These are phyloP conservation scores for Metschnikowia sp. DNA, from an alignment of 805 yeast species.

Conservation along the genomic window DNA sequence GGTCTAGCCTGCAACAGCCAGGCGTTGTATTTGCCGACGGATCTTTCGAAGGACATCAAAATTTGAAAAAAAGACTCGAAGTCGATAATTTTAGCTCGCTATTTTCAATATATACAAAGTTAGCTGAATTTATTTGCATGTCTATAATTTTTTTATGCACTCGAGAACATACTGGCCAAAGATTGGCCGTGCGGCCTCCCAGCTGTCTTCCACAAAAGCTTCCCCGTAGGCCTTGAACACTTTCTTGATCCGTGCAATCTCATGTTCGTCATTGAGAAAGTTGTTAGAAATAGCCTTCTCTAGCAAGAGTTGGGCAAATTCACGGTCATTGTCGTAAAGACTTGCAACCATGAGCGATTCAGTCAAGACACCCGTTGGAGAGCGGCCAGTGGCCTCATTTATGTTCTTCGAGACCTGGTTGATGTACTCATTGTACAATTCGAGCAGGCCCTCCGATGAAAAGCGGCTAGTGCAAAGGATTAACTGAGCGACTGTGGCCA, in stretches of 20 bases:
- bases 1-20: too few species aligned
- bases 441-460: slow-evolving; percentile 37
- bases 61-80: background rate
- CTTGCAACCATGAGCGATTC: slow-evolving; percentile 45
- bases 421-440: slow-evolving; percentile 46
- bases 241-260: slow-evolving; percentile 39
- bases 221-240: slow-evolving; percentile 50
- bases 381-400: slow-evolving; percentile 28
- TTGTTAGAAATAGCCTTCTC: slow-evolving; percentile 44
- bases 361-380: slow-evolving; percentile 43
- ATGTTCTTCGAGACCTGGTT: slow-evolving; percentile 29
- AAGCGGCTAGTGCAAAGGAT: slow-evolving; percentile 42
- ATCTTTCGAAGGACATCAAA: background rate
- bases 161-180: slow-evolving; percentile 31
- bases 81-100: background rate
- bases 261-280: slow-evolving; percentile 37
- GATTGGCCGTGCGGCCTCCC: slow-evolving; percentile 27
- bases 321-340: slow-evolving; percentile 46
- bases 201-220: slow-evolving; percentile 36
- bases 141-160: slow-evolving; percentile 5
- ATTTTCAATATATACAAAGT: background rate
- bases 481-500: slow-evolving; percentile 35
- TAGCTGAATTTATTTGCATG: background rate
- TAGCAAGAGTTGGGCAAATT: slow-evolving; percentile 49
- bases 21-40: too few species aligned